Evolutionary conservation across 345 rosid genomes (phyloP), one percentile per base, ranked within the genome.

Genomic region (Passiflora organensis): DNA sequence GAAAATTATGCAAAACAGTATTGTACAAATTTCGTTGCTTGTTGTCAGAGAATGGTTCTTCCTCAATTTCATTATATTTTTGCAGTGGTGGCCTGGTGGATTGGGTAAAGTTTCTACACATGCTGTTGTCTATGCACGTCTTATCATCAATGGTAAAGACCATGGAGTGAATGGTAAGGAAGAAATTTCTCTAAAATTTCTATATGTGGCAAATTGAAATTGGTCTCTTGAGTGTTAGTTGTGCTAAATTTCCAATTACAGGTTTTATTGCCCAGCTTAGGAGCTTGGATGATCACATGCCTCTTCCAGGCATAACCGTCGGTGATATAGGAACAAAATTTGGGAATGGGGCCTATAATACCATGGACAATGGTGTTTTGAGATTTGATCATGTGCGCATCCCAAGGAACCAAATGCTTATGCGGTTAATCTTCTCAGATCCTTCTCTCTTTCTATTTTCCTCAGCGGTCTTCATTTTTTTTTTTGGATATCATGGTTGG

Each of bases 51-150:
- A 45, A 11, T n/a, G 18, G 24, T 38, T 6, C 20, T 20, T 17
- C 47, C 12, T 48, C 5, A 28, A 28, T 60, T 6, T 41, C 24
- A 65, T 28, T 28, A n/a, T 19, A 47, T 41, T 73, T n/a, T 59
- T 66, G 67, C 41, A 94, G 99, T 89, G 99, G 99, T 94, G 99
- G 99, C 99, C 97, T 58, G 99, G 99, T 71, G 99, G 99, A 43
- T 58, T 94, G 73, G 99, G 99, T 59, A 85, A 85, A 76, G 72
- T 51, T 66, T 75, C 96, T 55, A 94, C 99, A 0, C 99, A 94
- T 87, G 95, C 89, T 55, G 73, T 85, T 74, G 87, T 85, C 56
- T 94, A 94, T 70, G 97, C 97, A 18, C 96, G 93, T 41, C 99
- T 94, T 44, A 71, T 87, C 23, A 78, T 73, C 43, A 78, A 74